Percentiles rank a stretch among this genome's conserved stretches.
Conservation (phyloP, 306 rosid species). For the Castanea crenata region DNA sequence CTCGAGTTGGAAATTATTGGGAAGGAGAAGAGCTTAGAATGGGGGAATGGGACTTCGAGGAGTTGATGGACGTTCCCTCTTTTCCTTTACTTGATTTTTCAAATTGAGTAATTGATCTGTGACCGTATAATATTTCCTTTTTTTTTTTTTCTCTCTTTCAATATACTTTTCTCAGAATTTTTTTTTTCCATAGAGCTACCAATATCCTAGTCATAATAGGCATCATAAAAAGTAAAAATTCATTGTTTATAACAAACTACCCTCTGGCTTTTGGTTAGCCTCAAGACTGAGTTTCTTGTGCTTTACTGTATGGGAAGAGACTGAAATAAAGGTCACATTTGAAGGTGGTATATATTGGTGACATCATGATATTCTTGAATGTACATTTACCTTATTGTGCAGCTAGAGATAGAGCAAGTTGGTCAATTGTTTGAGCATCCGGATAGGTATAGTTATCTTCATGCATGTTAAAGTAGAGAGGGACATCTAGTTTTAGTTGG, state of each 20-base stretch:
- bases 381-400: background rate
- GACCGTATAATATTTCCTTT: background rate
- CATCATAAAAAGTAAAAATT: background rate
- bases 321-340: slow-evolving; percentile 46
- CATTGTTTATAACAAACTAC: background rate
- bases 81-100: slow-evolving; percentile 70
- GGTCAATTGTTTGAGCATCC: background rate
- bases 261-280: slow-evolving; percentile 16
- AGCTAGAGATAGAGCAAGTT: no score
- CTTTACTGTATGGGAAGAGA: background rate
- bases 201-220: background rate
- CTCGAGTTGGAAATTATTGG: slow-evolving; percentile 50
- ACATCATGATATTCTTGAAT: slow-evolving; percentile 17
- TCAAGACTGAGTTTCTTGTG: background rate
- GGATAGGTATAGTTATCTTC: background rate
- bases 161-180: background rate
- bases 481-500: slow-evolving; percentile 1
- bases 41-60: slow-evolving; percentile 88
- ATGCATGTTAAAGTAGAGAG: slow-evolving; percentile 7
- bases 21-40: slow-evolving; percentile 50
- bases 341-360: slow-evolving; percentile 26
- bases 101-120: slow-evolving; percentile 22
- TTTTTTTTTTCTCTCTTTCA: background rate
- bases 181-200: background rate
- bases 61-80: slow-evolving; percentile 79